Evolutionary conservation across 176 grass and related monocot species (phyloP).

Genomic region (Musa schizocarpa): DNA sequence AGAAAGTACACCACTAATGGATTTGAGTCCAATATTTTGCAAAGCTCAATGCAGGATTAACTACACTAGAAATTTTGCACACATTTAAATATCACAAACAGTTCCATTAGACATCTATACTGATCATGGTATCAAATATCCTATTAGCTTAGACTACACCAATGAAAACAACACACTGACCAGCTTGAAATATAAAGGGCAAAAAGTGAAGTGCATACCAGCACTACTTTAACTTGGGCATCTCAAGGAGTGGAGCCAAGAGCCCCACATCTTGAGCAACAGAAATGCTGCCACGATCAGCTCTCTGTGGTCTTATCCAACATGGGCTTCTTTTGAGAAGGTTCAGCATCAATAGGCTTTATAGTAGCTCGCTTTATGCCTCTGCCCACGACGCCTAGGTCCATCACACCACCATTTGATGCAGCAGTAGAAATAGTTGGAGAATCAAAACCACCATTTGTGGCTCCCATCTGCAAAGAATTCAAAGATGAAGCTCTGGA

Average conservation of each 20-base stretch:
- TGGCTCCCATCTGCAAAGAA: constrained; percentile 62
- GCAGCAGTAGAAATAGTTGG: constrained; percentile 58
- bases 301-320: constrained; percentile 26
- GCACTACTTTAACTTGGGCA: not conserved
- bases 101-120: not conserved
- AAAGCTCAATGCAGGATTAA: no score
- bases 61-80: not conserved
- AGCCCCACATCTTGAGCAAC: constrained; percentile 25
- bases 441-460: constrained; percentile 60
- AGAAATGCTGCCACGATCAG: constrained; percentile 19
- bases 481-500: constrained; percentile 39
- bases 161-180: not conserved
- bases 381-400: constrained; percentile 90
- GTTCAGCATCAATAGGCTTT: constrained; percentile 37
- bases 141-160: not conserved
- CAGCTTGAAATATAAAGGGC: not conserved
- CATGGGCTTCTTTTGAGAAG: constrained; percentile 26
- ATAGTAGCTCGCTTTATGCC: constrained; percentile 71
- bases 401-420: constrained; percentile 56
- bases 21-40: no score
- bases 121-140: not conserved
- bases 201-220: not conserved
- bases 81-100: not conserved
- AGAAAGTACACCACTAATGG: no score
- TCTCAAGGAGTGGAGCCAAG: not conserved